phyloP scores from a whole-genome alignment of 176 grass and related monocot genomes.

The Carex parvula region DNA sequence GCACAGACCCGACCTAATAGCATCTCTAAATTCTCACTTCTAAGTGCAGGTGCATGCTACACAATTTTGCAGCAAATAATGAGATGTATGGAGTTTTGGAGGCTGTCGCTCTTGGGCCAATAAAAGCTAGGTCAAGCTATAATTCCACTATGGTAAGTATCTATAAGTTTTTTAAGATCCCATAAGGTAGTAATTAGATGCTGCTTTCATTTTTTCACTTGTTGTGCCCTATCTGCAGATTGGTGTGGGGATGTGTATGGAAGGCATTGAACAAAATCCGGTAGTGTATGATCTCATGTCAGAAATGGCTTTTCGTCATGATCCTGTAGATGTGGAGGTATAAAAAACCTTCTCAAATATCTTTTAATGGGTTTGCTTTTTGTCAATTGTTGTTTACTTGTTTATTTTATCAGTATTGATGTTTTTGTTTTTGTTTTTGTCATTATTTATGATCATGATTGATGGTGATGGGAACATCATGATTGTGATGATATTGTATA shows the following conservation, averaged over 20 bases:
- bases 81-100: constrained; percentile 90
- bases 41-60: constrained; percentile 85
- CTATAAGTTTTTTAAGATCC: constrained; percentile 14
- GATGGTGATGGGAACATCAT: neutral
- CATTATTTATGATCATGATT: neutral
- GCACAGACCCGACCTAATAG: neutral
- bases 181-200: neutral
- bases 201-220: constrained; percentile 18
- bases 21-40: neutral
- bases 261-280: constrained; percentile 98
- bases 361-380: neutral
- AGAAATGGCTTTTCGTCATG: constrained; percentile 83
- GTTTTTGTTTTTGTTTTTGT: neutral
- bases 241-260: constrained; percentile 98
- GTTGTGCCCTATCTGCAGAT: constrained; percentile 39
- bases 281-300: constrained; percentile 97
- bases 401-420: neutral
- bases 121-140: constrained; percentile 71
- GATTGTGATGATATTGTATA: neutral
- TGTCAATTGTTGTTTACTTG: neutral
- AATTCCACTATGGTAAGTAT: constrained; percentile 78
- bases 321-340: constrained; percentile 25
- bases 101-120: constrained; percentile 58
- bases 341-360: neutral
- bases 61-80: constrained; percentile 88